These are phyloP conservation scores for Exophiala mesophila DNA, from an alignment of 2,329 filamentous ascomycete species.

Conservation along the genomic window DNA sequence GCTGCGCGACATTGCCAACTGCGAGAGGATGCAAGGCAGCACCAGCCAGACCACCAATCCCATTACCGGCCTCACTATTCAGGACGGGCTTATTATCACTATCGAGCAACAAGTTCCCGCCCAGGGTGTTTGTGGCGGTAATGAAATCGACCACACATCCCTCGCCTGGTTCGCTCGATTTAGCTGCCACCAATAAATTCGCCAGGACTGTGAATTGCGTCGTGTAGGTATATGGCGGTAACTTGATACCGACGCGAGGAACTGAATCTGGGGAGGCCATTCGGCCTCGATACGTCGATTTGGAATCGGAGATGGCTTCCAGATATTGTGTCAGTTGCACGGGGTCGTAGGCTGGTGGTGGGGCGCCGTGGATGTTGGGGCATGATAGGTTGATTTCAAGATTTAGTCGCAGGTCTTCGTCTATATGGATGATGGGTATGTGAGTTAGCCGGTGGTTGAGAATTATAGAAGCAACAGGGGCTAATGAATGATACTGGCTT, in stretches of 20 bases:
- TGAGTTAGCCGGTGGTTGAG: too few species aligned
- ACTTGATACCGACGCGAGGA: constrained; percentile 62
- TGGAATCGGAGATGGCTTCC: constrained; percentile 37
- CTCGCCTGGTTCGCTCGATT: constrained; percentile 22
- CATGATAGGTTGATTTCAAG: constrained; percentile 77
- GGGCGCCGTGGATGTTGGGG: constrained; percentile 64
- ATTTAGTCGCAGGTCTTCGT: constrained; percentile 49
- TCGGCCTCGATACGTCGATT: constrained; percentile 26
- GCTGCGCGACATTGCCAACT: constrained; percentile 67
- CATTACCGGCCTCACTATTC: constrained; percentile 49
- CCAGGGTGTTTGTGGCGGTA: constrained; percentile 70
- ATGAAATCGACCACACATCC: constrained; percentile 49
- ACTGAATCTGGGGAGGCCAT: constrained; percentile 32
- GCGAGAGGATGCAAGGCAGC: constrained; percentile 67
- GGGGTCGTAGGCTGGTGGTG: constrained; percentile 66
- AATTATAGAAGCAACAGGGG: too few species aligned
- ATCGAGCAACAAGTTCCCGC: constrained; percentile 58
- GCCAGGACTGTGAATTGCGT: constrained; percentile 59
- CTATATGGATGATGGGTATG: too few species aligned
- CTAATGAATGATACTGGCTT: too few species aligned
- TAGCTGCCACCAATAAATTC: constrained; percentile 40
- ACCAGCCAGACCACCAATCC: constrained; percentile 68
- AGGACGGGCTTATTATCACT: constrained; percentile 35
- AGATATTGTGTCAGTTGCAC: constrained; percentile 53
- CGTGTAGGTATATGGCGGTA: constrained; percentile 68